Evolutionary conservation across 345 rosid species (phyloP), one percentile per base, ranked within the genome.

Genomic region (Raphanus sativus): DNA sequence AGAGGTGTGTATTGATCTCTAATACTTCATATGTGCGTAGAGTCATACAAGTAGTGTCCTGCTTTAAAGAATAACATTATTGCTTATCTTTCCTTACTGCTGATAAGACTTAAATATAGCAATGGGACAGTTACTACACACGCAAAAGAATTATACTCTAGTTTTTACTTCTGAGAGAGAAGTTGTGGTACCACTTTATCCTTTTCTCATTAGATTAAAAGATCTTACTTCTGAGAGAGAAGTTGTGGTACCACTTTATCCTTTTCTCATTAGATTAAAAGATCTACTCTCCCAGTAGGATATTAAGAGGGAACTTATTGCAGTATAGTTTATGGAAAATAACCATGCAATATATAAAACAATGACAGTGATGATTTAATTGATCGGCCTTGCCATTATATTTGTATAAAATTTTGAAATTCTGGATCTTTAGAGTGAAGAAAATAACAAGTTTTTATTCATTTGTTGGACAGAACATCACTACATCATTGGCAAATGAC

Each of bases 401-500:
- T 54, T 30, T 77, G 73, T 70, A 52, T 68, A 8, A 68, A 36
- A 36, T 24, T 75, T 62, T 42, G 36, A 79, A 54, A 79, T 11
- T 36, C 4, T 79, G 8, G 52, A 69, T 50, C 12, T 74, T 42
- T 71, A 64, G 17, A 69, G 26, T 61, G 65, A 60, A 28, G 70
- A 60, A 64, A 78, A 75, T 62, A 30, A 69, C 28, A n/a, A 54
- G 15, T 8, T 64, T 56, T 58, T 68, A 25, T 70, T 34, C 50
- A 80, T 80, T 67, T 52, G 70, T 52, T 74, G 66, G 69, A 30
- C 90, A 95, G 98, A 90, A 88, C 86, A 86, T 95, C 60, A 30
- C 89, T 69, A 65, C 84, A 70, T 98, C 88, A 85, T 83, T 93
- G 85, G 71, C 90, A 65, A 89, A 84, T 81, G 97, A 95, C 73